phyloP scores from a whole-genome alignment of 1,139 yeast species.

The Geotrichum carabidarum region DNA sequence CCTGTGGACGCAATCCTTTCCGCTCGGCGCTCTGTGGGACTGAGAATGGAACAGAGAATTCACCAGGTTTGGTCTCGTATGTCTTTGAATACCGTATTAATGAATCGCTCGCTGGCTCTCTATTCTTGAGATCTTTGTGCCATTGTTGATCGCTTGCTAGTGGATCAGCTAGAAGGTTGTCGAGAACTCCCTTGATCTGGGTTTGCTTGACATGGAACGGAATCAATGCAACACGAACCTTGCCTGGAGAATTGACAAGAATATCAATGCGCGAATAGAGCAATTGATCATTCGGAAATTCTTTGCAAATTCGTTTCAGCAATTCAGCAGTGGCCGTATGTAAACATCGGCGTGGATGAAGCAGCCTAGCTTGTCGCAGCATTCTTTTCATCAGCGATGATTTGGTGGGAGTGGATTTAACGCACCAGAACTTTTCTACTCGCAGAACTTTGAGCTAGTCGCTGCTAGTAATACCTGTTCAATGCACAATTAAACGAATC shows the following conservation, averaged over 20 bases:
- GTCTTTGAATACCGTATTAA: slow-evolving; percentile 32
- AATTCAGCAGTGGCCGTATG: not conserved
- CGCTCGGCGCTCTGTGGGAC: slow-evolving; percentile 17
- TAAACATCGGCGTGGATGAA: not conserved
- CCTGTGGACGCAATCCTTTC: not conserved
- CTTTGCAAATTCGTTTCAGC: not conserved
- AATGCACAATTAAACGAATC: too few species aligned
- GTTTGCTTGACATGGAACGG: slow-evolving; percentile 28
- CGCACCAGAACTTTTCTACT: too few species aligned
- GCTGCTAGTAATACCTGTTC: too few species aligned
- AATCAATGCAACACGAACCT: slow-evolving; percentile 17
- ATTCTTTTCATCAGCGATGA: not conserved
- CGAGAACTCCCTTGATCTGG: slow-evolving; percentile 29
- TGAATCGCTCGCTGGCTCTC: slow-evolving; percentile 36
- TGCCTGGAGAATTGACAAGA: not conserved
- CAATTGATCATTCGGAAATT: slow-evolving; percentile 4
- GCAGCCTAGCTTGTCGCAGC: not conserved
- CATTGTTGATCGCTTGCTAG: slow-evolving; percentile 34
- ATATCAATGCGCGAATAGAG: slow-evolving; percentile 26
- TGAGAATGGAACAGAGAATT: slow-evolving; percentile 35
- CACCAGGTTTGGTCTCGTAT: slow-evolving; percentile 24
- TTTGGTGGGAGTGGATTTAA: not conserved
- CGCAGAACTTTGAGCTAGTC: too few species aligned
- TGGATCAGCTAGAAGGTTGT: slow-evolving; percentile 37
- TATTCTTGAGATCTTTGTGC: slow-evolving; percentile 29